A percentile compares a stretch with the other conserved stretches of the same genome.
phyloP scores from a whole-genome alignment of 2,329 filamentous ascomycete species.

The Calycina herbarum region DNA sequence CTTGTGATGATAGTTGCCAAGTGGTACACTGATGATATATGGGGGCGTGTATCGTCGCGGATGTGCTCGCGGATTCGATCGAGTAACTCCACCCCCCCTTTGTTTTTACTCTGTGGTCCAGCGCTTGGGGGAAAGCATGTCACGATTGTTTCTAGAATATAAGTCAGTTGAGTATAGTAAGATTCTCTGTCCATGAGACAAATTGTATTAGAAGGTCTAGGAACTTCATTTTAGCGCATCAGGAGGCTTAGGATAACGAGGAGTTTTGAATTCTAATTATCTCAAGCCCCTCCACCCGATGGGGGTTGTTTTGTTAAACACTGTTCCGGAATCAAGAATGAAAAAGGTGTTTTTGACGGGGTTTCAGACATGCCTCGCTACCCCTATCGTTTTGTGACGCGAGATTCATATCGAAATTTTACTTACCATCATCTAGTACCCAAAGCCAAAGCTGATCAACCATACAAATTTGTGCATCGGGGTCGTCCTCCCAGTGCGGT shows the following conservation, averaged over 20 bases:
- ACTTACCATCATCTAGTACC: conserved; percentile 9
- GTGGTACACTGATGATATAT: background rate
- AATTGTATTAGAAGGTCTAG: too few relatives aligned
- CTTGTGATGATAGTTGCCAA: background rate
- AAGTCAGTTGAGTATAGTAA: too few relatives aligned
- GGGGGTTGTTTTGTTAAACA: too few relatives aligned
- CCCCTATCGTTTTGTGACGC: too few relatives aligned
- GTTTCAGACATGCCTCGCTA: too few relatives aligned
- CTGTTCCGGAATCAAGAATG: too few relatives aligned
- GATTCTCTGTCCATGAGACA: too few relatives aligned
- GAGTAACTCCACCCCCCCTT: background rate
- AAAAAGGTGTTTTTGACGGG: too few relatives aligned
- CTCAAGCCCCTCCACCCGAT: too few relatives aligned
- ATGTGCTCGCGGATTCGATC: background rate
- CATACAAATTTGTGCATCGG: conserved; percentile 4
- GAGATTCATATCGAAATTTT: background rate
- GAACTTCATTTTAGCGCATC: too few relatives aligned
- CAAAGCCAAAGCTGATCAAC: conserved; percentile 12
- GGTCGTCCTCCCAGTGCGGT: background rate
- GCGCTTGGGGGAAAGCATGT: background rate
- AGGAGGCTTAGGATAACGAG: too few relatives aligned
- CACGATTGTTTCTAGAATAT: background rate
- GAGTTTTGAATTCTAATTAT: too few relatives aligned
- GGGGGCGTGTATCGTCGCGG: background rate
- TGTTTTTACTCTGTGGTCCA: background rate